Percentiles rank a stretch among this genome's conserved stretches.
Evolutionary conservation across 768 basidiomycete species (phyloP).

Genomic region (Suillus tomentosus): DNA sequence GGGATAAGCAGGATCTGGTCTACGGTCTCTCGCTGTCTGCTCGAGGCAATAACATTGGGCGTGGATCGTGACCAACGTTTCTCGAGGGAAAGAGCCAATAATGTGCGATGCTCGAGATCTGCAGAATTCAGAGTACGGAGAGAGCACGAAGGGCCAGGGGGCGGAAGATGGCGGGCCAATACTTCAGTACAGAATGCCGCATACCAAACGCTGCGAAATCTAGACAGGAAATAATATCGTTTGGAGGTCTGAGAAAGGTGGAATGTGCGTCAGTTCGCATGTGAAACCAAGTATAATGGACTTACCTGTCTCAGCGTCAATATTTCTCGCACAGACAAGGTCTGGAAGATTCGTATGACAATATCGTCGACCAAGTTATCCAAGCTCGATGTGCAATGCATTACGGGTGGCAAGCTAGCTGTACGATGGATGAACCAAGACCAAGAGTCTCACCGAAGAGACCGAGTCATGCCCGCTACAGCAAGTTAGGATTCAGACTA

Average conservation of each 20-base stretch:
- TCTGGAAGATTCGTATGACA: constrained; percentile 23
- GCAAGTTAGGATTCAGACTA: neutral
- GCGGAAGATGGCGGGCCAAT: constrained; percentile 22
- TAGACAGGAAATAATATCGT: constrained; percentile 29
- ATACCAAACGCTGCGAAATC: constrained; percentile 27
- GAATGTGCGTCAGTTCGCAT: neutral
- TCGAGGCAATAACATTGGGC: constrained; percentile 18
- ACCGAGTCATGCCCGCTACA: neutral
- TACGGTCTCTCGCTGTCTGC: constrained; percentile 11
- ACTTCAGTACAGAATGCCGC: constrained; percentile 26
- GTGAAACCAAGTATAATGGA: neutral
- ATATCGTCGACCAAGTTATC: constrained; percentile 32
- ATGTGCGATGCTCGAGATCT: constrained; percentile 31
- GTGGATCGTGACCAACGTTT: constrained; percentile 23
- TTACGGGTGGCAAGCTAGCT: neutral
- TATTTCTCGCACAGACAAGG: constrained; percentile 18
- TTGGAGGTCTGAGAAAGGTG: constrained; percentile 26
- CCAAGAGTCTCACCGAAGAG: too few species aligned
- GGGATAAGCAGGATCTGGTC: constrained; percentile 31
- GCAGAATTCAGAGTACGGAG: constrained; percentile 19
- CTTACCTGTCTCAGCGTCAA: constrained; percentile 29
- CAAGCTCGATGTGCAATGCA: constrained; percentile 12
- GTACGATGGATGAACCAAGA: neutral
- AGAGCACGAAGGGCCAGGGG: constrained; percentile 19
- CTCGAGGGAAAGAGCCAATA: constrained; percentile 29